phyloP scores from a whole-genome alignment of 208 protist genomes.

The Angomonas ambiguus region DNA sequence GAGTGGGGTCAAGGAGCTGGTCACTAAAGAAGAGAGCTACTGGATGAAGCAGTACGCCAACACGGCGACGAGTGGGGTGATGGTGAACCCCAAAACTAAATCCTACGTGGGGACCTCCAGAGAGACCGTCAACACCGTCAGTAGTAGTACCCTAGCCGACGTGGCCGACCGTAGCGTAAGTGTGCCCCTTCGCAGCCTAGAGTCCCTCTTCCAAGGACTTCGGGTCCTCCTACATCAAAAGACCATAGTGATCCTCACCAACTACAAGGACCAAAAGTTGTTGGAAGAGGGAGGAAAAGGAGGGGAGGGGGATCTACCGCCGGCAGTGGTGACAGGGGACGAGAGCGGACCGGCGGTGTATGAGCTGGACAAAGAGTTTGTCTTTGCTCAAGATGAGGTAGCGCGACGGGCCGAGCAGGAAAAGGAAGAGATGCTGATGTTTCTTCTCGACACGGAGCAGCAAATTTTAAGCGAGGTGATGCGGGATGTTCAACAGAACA shows the following conservation, averaged over 20 bases:
- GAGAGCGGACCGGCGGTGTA: background rate
- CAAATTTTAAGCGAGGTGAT: slow-evolving; percentile 16
- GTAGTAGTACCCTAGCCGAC: slow-evolving; percentile 11
- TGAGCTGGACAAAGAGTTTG: background rate
- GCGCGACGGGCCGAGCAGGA: slow-evolving; percentile 5
- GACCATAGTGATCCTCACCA: slow-evolving; percentile 21
- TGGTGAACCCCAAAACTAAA: slow-evolving; percentile 17
- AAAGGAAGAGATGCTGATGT: slow-evolving; percentile 16
- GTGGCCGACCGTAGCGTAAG: slow-evolving; percentile 10
- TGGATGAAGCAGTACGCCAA: slow-evolving; percentile 20
- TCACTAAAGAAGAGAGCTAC: slow-evolving; percentile 53
- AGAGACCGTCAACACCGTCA: background rate
- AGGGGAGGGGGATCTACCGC: background rate
- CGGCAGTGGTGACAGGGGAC: background rate
- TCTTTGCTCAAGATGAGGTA: background rate
- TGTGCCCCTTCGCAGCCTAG: slow-evolving; percentile 38
- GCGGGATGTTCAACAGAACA: slow-evolving; percentile 1
- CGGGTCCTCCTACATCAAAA: slow-evolving; percentile 40
- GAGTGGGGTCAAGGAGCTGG: slow-evolving; percentile 26
- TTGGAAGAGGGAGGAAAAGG: background rate
- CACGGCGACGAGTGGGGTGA: slow-evolving; percentile 14
- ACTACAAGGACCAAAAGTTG: slow-evolving; percentile 11
- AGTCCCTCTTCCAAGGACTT: slow-evolving; percentile 37
- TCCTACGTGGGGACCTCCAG: background rate
- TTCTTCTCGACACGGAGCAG: slow-evolving; percentile 21